Base-by-base conservation (phyloP, 345 rosid genomes). In the Euphorbia pulcherrima region DNA sequence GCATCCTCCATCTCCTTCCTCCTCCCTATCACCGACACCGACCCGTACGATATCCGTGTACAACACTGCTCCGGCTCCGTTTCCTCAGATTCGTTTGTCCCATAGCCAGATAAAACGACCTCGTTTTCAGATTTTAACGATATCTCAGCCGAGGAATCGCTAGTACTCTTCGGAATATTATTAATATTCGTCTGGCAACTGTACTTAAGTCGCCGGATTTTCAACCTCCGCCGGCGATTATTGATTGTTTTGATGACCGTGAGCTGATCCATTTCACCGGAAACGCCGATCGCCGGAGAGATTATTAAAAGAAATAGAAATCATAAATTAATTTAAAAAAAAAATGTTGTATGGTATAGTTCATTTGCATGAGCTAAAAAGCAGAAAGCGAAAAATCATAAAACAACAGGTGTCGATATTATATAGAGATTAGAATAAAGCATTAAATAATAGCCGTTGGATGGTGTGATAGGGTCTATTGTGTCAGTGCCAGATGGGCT, bases 1-100 rank as follows among this genome's bases (percentile, higher is more conserved):
- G 86, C 81, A 48, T 88, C 93, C 65, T 88, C 90, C 90, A 88
- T 88, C 76, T 83, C 93, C 35, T 68, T 76, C 71, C 90, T 78
- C 82, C 79, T 68, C n/a, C 93, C 93, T 18, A 84, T 85, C 53
- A 84, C 77, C 10, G 93, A 88, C 26, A 78, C 82, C 47, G 65
- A 68, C 59, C 90, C 90, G 35, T 74, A 75, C 3, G 82, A 71
- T 28, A 60, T 23, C 60, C 67, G 55, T 52, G 56, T 51, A 12
- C 29, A 46, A 17, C 62, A 11, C 17, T 23, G 52, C 40, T 20
- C 18, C 12, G 39, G 47, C 2, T 61, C 75, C 14, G 30, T 58
- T 37, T 46, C 51, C 46, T 53, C 39, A 17, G 55, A 16, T 5
- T 50, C 46, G 4, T 44, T 54, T 37, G 63, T 72, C 18, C 28